Evolutionary conservation across 768 basidiomycete genomes (phyloP), one percentile per base, ranked within the genome.

Genomic region (Tricholomella constricta): DNA sequence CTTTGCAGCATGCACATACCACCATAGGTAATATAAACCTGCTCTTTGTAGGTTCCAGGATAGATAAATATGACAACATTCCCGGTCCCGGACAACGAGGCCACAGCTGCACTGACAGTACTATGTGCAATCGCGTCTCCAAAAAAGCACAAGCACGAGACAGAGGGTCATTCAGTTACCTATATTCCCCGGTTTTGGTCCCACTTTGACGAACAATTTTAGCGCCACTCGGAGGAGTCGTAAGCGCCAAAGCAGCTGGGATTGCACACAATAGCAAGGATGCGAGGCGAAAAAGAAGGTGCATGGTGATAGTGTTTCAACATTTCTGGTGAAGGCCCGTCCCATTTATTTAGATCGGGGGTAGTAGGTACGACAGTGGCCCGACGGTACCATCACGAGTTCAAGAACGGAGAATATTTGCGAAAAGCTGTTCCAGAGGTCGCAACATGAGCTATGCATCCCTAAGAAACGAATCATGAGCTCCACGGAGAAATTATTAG

Each of bases 41-140:
- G 66, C 37, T 68, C 66, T 3, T 59, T 56, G 51, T 68, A 68
- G 7, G 62, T 65, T 6, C 66, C 66, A 15, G 65, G 59, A 37
- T 57, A 65, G 15, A 68, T 58, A 44, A 68, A 66, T 19, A 66
- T 57, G 2, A 52, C 55, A n/a, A 55, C 56, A 14, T 56, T 15
- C 3, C 43, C 49, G 12, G 54, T 60, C 6, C 62, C 61, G 29
- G 54, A 55, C n/a, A 68, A 56, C 4, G 66, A 61, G 5, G 58
- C 58, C 6, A 68, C 49, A 17, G 66, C 66, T 20, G 60, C 59
- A 17, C 56, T 56, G 41, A 68, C 57, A 36, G 66, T 51, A 14
- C 57, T 58, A n/a, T 31, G 27, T 27, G 20, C 4, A 19, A 19
- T 19, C 12, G 7, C 6, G 14, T 7, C 36, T 6, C 20, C 36